Base-by-base conservation (phyloP, 2,329 filamentous ascomycete species). In the Scedosporium minutisporum region DNA sequence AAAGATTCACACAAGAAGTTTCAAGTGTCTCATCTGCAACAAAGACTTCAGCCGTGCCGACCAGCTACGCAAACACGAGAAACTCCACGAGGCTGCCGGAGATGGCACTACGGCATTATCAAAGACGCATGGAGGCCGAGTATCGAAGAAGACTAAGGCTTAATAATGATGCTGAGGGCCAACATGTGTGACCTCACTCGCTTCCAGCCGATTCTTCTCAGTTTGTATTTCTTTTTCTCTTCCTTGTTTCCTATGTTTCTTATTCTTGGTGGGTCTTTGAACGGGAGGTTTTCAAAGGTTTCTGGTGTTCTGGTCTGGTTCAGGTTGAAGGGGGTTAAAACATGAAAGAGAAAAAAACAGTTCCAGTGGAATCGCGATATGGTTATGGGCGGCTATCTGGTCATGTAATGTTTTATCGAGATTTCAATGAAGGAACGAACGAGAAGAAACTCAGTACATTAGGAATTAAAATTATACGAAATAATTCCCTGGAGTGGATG, bases 21-120 rank as follows among this genome's bases (percentile, higher is more conserved):
- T 78, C 41, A 79, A 78, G 62, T 87, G 85, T 55, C 70, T 75
- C 2, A 74, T 79, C 48, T 88, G 86, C 64, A 74, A 75, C 14
- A 84, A 82, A 65, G 76, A 81, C 62, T 88, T 88, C 59, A 78
- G 84, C 69, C 76, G 86, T 9, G 74, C 81, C 16, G 85, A 87
- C 70, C 84, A 87, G 69, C 75, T 87, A 29, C 79, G 83, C 21
- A 79, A 84, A 38, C 85, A 87, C 48, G 60, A 61, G 42, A 55
- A 42, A 48, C 60, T 61, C 10, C 60, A 61, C 21, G 60, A 61
- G 18, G 48, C 29, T 18, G 46, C 60, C n/a, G n/a, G 33, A 41
- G 60, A 27, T 6, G 46, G 33, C 27, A 25, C 27, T 4, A 44
- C n/a, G 23, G 10, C 38, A 2, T 25, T 55, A 6, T 61, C 60